Evolutionary conservation across 495 filamentous ascomycete genomes (phyloP), one percentile per base, ranked within the genome.

Genomic region (Hypoxylon lenormandii): DNA sequence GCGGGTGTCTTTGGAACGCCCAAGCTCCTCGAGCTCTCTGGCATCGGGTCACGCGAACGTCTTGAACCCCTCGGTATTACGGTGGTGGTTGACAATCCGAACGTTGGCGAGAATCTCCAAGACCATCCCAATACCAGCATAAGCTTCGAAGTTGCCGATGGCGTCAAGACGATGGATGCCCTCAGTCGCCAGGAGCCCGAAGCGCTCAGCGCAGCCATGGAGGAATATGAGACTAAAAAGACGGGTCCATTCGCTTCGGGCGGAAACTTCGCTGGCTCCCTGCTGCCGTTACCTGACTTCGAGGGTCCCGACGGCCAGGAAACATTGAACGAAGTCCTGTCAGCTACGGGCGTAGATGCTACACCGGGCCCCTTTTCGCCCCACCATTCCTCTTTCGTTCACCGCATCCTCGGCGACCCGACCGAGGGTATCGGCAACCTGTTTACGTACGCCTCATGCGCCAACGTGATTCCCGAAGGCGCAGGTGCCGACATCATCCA

Each of bases 21-120:
- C 3, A 81, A 83, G 36, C 73, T 88, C 28, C 78, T 87, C 1
- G 83, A 86, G 79, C 80, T 85, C 13, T 87, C 84, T 0, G 86
- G 86, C 5, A 81, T 88, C 43, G 85, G 85, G 0, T 80, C 83
- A 3, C 61, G 72, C 3, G 51, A 71, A 0, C 76, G 84, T 3
- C 78, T 88, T 0, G 18, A 72, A 15, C 49, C 77, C 16, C 81
- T 81, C 67, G 67, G 78, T 23, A 84, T 88, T 51, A 70, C 76
- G 0, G 64, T 83, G 1, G 46, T 84, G 11, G 71, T 81, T 0
- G 71, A 84, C 46, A 67, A 85, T 2, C 77, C 83, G 5, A 76
- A 78, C 8, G 75, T 87, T 4, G 56, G 56, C 5, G 56, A 60
- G 16, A 49, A 49, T 12, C n/a, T 60, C 0, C 57, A 60, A 5